phyloP scores from a whole-genome alignment of 2,329 filamentous ascomycete species.

The Diplodia mutila region DNA sequence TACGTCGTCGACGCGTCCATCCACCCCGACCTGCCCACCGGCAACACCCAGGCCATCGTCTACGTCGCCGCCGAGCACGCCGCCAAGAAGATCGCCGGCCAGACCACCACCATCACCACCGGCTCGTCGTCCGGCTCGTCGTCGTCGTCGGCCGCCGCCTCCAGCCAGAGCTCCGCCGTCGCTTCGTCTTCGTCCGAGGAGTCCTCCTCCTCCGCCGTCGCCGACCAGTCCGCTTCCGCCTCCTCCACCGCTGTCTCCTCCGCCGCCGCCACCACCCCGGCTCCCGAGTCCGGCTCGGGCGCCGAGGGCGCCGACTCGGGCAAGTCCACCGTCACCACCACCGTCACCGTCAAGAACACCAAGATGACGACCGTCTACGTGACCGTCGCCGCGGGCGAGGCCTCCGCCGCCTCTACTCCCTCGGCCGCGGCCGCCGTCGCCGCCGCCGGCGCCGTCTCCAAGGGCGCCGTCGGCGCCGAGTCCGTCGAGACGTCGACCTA shows the following conservation, averaged over 20 bases:
- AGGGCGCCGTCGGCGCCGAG: too few relatives aligned
- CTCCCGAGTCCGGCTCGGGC: background rate
- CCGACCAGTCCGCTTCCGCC: background rate
- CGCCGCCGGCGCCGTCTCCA: background rate
- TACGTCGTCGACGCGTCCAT: constrained; percentile 66
- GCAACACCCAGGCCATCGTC: constrained; percentile 69
- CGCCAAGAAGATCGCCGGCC: constrained; percentile 55
- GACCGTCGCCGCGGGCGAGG: background rate
- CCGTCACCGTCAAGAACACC: constrained; percentile 6
- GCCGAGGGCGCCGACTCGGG: too few relatives aligned
- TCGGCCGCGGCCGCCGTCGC: background rate
- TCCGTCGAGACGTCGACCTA: background rate
- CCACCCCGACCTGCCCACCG: constrained; percentile 69
- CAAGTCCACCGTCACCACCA: constrained; percentile 3
- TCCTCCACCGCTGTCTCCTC: background rate
- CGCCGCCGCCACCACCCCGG: background rate
- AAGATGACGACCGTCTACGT: constrained; percentile 17
- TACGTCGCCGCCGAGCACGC: constrained; percentile 68
- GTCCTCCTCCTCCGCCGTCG: background rate
- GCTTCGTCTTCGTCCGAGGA: background rate
- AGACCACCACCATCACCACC: constrained; percentile 30
- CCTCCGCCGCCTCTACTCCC: background rate
- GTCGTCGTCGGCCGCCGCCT: background rate
- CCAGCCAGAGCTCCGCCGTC: constrained; percentile 5
- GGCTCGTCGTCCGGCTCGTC: constrained; percentile 20